phyloP scores from a whole-genome alignment of 768 basidiomycete genomes.

The Termitomyces sp. region DNA sequence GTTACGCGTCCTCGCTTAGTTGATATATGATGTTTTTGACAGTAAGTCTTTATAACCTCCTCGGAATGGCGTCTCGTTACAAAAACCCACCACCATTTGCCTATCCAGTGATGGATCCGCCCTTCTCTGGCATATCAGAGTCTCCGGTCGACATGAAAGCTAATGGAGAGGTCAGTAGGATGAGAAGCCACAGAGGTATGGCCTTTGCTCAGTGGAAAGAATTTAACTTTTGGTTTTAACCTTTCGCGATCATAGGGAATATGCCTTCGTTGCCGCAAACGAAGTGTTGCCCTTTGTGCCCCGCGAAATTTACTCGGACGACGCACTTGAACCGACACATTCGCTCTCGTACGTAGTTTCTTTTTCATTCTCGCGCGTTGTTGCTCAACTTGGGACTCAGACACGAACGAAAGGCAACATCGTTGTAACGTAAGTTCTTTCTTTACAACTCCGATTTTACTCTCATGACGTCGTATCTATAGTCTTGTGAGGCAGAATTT shows the following conservation, averaged over 20 bases:
- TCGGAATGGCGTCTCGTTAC: constrained; percentile 21
- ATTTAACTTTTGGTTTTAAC: constrained; percentile 6
- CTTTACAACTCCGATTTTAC: neutral
- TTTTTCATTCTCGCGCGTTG: neutral
- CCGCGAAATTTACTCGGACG: constrained; percentile 71
- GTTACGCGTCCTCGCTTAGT: neutral
- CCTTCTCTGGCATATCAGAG: constrained; percentile 26
- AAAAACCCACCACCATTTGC: neutral
- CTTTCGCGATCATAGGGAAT: constrained; percentile 43
- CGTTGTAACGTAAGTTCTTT: constrained; percentile 53
- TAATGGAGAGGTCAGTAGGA: constrained; percentile 41
- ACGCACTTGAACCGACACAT: constrained; percentile 75
- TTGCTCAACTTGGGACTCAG: constrained; percentile 30
- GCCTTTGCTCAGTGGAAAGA: neutral
- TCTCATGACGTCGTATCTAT: constrained; percentile 16
- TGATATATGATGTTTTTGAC: neutral
- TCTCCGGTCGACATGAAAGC: constrained; percentile 37
- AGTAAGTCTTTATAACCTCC: constrained; percentile 33
- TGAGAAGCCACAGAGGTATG: constrained; percentile 42
- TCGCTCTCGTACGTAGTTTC: constrained; percentile 58
- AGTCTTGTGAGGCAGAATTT: constrained; percentile 70
- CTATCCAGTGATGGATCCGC: constrained; percentile 23
- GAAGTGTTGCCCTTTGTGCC: constrained; percentile 65
- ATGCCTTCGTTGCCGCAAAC: constrained; percentile 71
- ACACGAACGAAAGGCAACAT: constrained; percentile 66